Conservation (phyloP, 495 filamentous ascomycete species). For the Neurospora sp. region DNA sequence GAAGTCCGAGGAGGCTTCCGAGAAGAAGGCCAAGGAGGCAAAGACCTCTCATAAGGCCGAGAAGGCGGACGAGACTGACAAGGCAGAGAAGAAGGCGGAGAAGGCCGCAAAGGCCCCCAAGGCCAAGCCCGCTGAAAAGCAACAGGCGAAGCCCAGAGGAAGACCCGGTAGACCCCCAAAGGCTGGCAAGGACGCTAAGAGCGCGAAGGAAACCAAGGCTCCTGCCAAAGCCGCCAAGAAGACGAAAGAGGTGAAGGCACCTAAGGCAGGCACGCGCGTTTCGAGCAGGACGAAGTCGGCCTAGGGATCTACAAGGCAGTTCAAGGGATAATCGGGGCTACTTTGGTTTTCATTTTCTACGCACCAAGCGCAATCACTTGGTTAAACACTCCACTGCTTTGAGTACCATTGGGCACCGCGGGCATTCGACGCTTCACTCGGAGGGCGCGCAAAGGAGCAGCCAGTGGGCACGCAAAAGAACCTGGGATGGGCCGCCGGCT, state of each 20-base stretch:
- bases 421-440: neutral
- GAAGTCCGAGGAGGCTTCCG: slow-evolving; percentile 2
- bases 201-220: neutral
- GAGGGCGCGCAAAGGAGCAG: neutral
- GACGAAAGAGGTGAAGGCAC: neutral
- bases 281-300: neutral
- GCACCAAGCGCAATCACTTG: neutral
- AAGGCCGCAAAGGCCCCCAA: slow-evolving; percentile 2
- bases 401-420: neutral
- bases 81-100: slow-evolving; percentile 8
- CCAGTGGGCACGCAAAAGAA: neutral
- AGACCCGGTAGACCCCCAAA: neutral
- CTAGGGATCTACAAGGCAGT: neutral
- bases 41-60: neutral
- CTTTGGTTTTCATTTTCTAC: neutral
- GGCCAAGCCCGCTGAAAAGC: neutral
- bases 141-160: neutral
- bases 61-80: neutral
- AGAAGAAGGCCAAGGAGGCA: neutral
- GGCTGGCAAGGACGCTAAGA: neutral
- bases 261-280: neutral
- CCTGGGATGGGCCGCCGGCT: neutral
- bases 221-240: neutral
- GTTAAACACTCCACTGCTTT: neutral
- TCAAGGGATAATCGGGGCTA: neutral